Conservation (phyloP, 2,329 filamentous ascomycete species). For the Ceratocystis harringtonii region DNA sequence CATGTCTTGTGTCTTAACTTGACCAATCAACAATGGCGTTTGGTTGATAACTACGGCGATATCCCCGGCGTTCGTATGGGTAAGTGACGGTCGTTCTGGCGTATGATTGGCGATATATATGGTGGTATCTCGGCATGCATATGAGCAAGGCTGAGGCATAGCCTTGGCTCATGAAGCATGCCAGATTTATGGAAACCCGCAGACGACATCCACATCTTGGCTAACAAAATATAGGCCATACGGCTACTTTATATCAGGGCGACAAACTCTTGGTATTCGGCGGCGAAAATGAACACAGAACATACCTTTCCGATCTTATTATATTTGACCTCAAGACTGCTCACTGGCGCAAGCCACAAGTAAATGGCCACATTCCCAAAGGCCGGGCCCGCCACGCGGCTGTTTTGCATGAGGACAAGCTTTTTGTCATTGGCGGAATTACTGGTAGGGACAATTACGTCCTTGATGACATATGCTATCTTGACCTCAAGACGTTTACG, state of each 20-base stretch:
- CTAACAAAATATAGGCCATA: conserved; percentile 51
- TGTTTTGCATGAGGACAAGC: conserved; percentile 86
- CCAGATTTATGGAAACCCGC: background rate
- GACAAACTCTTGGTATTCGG: conserved; percentile 95
- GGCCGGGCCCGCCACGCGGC: conserved; percentile 87
- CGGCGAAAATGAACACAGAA: conserved; percentile 92
- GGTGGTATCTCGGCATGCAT: background rate
- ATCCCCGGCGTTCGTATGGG: conserved; percentile 96
- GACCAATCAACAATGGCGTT: conserved; percentile 74
- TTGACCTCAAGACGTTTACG: conserved; percentile 92
- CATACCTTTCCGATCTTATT: conserved; percentile 88
- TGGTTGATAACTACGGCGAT: conserved; percentile 97
- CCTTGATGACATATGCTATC: conserved; percentile 87
- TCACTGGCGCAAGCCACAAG: conserved; percentile 85
- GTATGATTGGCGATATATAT: background rate
- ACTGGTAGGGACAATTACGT: conserved; percentile 86
- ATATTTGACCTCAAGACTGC: conserved; percentile 90
- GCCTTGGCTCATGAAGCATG: background rate
- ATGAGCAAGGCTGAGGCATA: background rate
- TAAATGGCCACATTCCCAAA: conserved; percentile 71
- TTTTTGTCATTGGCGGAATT: conserved; percentile 92
- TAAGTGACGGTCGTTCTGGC: conserved; percentile 27
- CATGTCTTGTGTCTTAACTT: conserved; percentile 86
- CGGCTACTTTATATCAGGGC: conserved; percentile 82
- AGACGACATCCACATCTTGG: background rate